Evolutionary conservation across 148 eudicot genomes (phyloP).

Genomic region (Pharnaceum exiguum): DNA sequence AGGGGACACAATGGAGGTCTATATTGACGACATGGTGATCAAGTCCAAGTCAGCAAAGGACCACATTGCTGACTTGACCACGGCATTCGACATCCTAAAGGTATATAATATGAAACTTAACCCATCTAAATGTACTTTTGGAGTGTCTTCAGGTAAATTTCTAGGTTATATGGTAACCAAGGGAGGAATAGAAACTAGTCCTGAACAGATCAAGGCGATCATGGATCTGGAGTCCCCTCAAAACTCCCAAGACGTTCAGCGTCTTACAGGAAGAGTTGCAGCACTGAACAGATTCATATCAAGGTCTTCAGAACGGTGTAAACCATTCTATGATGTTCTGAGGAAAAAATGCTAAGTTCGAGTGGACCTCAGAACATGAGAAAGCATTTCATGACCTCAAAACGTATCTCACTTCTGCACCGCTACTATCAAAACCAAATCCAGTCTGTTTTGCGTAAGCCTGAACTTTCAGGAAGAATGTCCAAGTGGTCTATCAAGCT

Average conservation of each 20-base stretch:
- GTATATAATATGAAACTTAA: not conserved
- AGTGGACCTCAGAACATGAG: not conserved
- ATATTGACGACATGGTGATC: not conserved
- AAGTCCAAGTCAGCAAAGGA: not conserved
- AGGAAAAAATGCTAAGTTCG: not conserved
- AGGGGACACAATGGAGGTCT: not conserved
- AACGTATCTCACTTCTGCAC: not conserved
- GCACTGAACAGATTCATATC: not conserved
- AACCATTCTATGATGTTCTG: not conserved
- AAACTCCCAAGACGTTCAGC: not conserved
- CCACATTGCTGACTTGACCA: not conserved
- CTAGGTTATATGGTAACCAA: not conserved
- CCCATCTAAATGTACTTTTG: not conserved
- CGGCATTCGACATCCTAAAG: not conserved
- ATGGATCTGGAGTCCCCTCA: not conserved
- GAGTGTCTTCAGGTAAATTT: not conserved
- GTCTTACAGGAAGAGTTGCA: not conserved
- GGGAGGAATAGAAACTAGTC: not conserved
- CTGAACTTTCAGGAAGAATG: not conserved
- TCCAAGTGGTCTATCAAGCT: too few species aligned
- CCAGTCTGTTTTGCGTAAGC: not conserved
- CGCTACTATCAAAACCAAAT: not conserved
- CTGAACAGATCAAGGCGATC: not conserved
- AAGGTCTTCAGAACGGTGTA: not conserved
- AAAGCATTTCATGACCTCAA: not conserved